Percentiles rank a stretch among this genome's conserved stretches.
phyloP scores from a whole-genome alignment of 345 rosid species.

The Brassica carinata region DNA sequence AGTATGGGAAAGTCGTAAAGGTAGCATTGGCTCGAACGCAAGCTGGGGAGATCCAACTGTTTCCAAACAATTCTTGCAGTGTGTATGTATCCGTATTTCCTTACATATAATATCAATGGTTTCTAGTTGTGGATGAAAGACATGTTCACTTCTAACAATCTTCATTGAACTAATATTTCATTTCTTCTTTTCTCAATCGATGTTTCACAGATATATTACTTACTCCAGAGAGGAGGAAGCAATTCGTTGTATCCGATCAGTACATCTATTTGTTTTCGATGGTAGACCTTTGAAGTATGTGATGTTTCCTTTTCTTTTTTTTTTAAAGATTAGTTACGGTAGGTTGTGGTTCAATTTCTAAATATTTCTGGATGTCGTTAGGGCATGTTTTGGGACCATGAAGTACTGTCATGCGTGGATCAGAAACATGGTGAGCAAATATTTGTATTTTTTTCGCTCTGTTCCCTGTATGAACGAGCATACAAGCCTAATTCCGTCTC shows the following conservation, averaged over 20 bases:
- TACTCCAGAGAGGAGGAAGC: constrained; percentile 93
- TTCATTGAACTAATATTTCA: constrained; percentile 14
- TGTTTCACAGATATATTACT: constrained; percentile 72
- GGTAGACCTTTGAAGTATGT: constrained; percentile 74
- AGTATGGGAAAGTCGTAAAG: constrained; percentile 89
- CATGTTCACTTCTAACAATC: constrained; percentile 15
- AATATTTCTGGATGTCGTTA: constrained; percentile 37
- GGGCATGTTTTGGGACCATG: constrained; percentile 99
- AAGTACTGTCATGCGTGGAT: constrained; percentile 99
- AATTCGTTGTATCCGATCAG: constrained; percentile 88
- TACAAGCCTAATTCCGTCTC: neutral
- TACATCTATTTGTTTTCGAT: constrained; percentile 89
- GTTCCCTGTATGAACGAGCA: neutral
- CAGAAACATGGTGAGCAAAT: constrained; percentile 72
- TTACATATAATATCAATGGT: neutral
- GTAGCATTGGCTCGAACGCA: constrained; percentile 90
- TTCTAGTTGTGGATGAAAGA: constrained; percentile 13
- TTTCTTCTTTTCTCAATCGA: constrained; percentile 10
- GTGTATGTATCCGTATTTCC: constrained; percentile 60
- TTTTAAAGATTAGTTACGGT: constrained; percentile 4
- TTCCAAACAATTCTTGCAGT: constrained; percentile 91
- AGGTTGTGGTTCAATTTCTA: constrained; percentile 16
- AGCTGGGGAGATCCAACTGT: constrained; percentile 82
- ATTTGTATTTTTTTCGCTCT: constrained; percentile 5
- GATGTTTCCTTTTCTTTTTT: constrained; percentile 6